phyloP scores from a whole-genome alignment of 2,329 filamentous ascomycete species.

The Thielaviopsis punctulata region DNA sequence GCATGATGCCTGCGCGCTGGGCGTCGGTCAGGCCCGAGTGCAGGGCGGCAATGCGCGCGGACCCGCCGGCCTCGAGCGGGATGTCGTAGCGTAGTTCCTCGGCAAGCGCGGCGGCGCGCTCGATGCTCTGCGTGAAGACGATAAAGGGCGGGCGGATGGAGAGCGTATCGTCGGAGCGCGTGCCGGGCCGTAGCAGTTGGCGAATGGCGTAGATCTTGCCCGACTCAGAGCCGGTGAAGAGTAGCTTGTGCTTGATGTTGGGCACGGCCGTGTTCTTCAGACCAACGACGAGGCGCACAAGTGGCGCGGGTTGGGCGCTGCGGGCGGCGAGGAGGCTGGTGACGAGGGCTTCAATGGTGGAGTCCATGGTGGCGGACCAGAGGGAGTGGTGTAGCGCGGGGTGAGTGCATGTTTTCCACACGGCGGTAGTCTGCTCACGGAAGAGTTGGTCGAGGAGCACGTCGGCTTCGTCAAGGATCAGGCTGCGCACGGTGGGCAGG shows the following conservation, averaged over 20 bases:
- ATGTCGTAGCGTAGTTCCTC: constrained; percentile 91
- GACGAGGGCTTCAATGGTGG: constrained; percentile 69
- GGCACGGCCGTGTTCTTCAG: constrained; percentile 91
- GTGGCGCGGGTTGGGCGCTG: constrained; percentile 24
- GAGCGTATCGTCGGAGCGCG: constrained; percentile 26
- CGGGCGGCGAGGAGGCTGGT: constrained; percentile 47
- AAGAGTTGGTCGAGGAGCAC: constrained; percentile 86
- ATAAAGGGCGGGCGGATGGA: constrained; percentile 74
- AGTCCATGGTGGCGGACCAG: constrained; percentile 96
- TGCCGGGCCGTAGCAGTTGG: constrained; percentile 68
- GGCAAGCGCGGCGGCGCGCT: constrained; percentile 71
- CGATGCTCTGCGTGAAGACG: constrained; percentile 91
- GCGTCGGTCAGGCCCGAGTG: constrained; percentile 71
- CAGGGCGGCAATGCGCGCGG: constrained; percentile 69
- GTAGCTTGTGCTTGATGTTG: constrained; percentile 74
- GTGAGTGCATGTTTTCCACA: constrained; percentile 67
- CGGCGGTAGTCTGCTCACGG: constrained; percentile 65
- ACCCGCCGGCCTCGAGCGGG: constrained; percentile 69
- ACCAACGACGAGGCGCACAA: constrained; percentile 82
- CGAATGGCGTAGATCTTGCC: constrained; percentile 85
- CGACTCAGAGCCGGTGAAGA: constrained; percentile 81
- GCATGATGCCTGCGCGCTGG: constrained; percentile 65
- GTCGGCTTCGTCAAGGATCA: constrained; percentile 88
- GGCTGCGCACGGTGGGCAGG: constrained; percentile 50
- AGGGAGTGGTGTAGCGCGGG: constrained; percentile 56